These are phyloP conservation scores for Mucor piriformis DNA, from an alignment of 371 early-diverging fungal species.

Conservation along the genomic window DNA sequence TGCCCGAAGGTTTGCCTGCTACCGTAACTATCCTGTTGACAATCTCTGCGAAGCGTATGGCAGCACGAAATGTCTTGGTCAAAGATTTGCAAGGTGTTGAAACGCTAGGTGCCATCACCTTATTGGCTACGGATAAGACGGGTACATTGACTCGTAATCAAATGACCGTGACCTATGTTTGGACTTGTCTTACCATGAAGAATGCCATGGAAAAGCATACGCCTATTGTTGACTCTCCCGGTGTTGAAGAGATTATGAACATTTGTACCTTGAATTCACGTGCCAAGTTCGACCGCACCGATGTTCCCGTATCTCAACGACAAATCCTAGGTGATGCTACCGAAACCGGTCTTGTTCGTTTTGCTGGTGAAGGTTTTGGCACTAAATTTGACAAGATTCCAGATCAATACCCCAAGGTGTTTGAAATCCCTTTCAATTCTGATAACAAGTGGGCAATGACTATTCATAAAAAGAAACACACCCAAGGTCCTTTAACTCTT, in stretches of 20 bases:
- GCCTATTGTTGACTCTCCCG: constrained; percentile 39
- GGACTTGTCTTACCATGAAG: constrained; percentile 71
- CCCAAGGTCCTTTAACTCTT: constrained; percentile 68
- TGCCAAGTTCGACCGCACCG: constrained; percentile 86
- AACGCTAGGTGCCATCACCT: constrained; percentile 93
- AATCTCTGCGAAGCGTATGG: constrained; percentile 95
- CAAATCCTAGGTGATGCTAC: constrained; percentile 90
- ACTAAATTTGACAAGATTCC: constrained; percentile 66
- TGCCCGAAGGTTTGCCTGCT: constrained; percentile 90
- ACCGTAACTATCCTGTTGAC: constrained; percentile 90
- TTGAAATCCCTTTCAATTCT: constrained; percentile 96
- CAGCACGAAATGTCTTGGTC: constrained; percentile 84
- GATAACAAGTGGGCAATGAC: constrained; percentile 94
- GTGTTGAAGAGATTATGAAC: constrained; percentile 71
- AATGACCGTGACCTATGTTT: constrained; percentile 91
- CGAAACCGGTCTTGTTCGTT: constrained; percentile 86
- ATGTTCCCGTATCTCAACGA: constrained; percentile 62
- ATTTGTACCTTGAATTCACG: constrained; percentile 79
- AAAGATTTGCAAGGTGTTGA: constrained; percentile 95
- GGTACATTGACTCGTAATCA: constrained; percentile 95
- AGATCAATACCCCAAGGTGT: constrained; percentile 79
- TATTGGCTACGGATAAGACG: constrained; percentile 95
- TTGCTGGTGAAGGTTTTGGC: constrained; percentile 67
- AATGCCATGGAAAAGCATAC: constrained; percentile 53
- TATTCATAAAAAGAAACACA: constrained; percentile 76